Base-by-base conservation (phyloP, 2,329 filamentous ascomycete species). In the Claviceps arundinis region DNA sequence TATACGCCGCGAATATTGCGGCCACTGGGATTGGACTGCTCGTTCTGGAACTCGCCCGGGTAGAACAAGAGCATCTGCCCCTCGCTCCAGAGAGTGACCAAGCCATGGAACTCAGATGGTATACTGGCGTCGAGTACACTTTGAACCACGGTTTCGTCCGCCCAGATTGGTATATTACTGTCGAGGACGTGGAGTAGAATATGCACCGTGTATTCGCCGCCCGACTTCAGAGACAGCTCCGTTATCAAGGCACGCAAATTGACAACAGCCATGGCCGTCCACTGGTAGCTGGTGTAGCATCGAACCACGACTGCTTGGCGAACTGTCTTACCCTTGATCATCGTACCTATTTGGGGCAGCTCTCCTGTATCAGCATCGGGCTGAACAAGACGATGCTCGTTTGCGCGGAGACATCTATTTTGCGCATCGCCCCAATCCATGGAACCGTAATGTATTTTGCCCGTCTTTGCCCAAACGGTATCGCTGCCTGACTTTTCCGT, bases 161-260 rank as follows among this genome's bases (percentile, higher is more conserved):
- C 81, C 85, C 86, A 95, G 58, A 95, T 88, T 45, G 85, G 86
- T 43, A 83, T 70, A 60, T 86, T 80, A 58, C 85, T 78, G 64
- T 94, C 85, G 60, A 87, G 88, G 57, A 94, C 87, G 58, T 95
- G 88, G 41, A 95, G 77, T 38, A 95, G 73, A 63, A 95, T 89
- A 65, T 93, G 87, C 3, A 95, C 75, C 4, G 78, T 77, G 60
- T 93, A 95, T 64, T 95, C 87, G 47, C 85, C 87, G 37, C 88
- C 87, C 0, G 87, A 90, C 52, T 80, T 74, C 48, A 95, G 71
- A 7, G 83, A 81, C 9, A 94, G 73, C 67, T 95, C 89, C 4
- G 84, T 81, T 43, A 95, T 81, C 60, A 95, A 71, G 37, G 89
- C 84, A 16, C 89, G 85, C 59, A 95, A 77, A 67, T 90, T 90